phyloP scores from a whole-genome alignment of 768 basidiomycete species.

The Floccularia luteovirens region DNA sequence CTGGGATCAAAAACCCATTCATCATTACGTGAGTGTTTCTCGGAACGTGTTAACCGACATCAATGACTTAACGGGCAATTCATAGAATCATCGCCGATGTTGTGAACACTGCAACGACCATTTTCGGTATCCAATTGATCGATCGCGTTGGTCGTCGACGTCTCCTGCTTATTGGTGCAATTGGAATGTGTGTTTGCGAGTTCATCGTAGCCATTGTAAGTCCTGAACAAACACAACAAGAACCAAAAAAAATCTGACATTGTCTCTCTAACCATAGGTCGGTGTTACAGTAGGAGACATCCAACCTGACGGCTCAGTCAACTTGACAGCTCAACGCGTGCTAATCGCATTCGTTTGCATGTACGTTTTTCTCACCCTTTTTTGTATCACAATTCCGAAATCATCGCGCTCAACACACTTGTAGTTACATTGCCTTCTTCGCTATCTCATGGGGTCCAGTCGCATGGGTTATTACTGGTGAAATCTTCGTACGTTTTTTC shows the following conservation, averaged over 20 bases:
- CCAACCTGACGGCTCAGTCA: constrained; percentile 16
- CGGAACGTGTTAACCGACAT: background rate
- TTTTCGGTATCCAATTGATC: constrained; percentile 70
- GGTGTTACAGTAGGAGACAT: constrained; percentile 10
- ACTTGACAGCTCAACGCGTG: constrained; percentile 43
- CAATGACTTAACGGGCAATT: background rate
- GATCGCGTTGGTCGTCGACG: constrained; percentile 76
- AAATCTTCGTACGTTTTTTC: constrained; percentile 45
- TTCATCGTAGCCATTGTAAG: constrained; percentile 59
- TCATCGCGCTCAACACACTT: background rate
- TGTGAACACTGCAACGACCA: constrained; percentile 72
- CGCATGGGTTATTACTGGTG: constrained; percentile 61
- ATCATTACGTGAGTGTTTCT: constrained; percentile 28
- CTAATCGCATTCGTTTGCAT: constrained; percentile 53
- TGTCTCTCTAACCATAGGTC: too few relatives aligned
- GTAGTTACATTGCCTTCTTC: constrained; percentile 23
- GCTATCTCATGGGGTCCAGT: constrained; percentile 64
- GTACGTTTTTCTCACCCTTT: constrained; percentile 20
- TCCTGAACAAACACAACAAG: too few relatives aligned
- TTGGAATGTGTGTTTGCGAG: constrained; percentile 79
- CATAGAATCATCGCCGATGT: constrained; percentile 48
- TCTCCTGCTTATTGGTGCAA: constrained; percentile 71
- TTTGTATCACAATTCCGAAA: background rate
- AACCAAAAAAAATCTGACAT: too few relatives aligned
- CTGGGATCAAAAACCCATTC: constrained; percentile 50